Evolutionary conservation across 495 filamentous ascomycete genomes (phyloP).

Genomic region (Choiromyces venosus): DNA sequence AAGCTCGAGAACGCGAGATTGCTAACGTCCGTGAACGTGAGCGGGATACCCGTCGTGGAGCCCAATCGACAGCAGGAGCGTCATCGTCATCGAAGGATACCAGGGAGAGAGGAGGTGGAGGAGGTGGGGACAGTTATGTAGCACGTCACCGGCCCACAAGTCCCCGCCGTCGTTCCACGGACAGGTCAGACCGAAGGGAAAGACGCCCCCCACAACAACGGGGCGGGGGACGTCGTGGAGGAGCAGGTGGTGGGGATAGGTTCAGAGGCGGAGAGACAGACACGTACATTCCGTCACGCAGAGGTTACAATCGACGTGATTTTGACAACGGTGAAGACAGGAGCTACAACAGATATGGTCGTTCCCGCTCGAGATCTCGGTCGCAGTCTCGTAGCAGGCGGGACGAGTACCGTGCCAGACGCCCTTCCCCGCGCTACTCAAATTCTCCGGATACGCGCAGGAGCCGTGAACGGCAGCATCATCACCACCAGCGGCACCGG

Average conservation of each 20-base stretch:
- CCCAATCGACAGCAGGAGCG: conserved; percentile 27
- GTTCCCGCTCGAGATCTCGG: conserved; percentile 38
- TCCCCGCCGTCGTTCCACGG: conserved; percentile 52
- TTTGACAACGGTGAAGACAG: conserved; percentile 45
- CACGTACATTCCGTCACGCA: conserved; percentile 51
- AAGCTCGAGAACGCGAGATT: conserved; percentile 54
- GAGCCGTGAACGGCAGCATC: conserved; percentile 9
- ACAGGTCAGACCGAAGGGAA: conserved; percentile 48
- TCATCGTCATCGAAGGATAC: conserved; percentile 34
- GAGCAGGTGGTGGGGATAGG: conserved; percentile 46
- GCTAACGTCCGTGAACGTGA: conserved; percentile 66
- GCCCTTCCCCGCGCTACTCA: conserved; percentile 40
- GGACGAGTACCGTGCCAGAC: conserved; percentile 32
- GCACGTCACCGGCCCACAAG: conserved; percentile 47
- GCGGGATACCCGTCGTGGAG: conserved; percentile 62
- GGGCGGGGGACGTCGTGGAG: conserved; percentile 25
- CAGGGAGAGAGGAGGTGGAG: conserved; percentile 44
- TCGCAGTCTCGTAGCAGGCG: conserved; percentile 29
- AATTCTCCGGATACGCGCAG: conserved; percentile 35
- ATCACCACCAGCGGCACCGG: neutral
- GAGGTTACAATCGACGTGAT: conserved; percentile 43
- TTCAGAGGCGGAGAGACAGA: conserved; percentile 47
- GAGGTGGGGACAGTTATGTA: conserved; percentile 47
- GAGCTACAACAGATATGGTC: conserved; percentile 33
- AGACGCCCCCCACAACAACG: conserved; percentile 46